Evolutionary conservation across 306 rosid species (phyloP).

Genomic region (Geum urbanum): DNA sequence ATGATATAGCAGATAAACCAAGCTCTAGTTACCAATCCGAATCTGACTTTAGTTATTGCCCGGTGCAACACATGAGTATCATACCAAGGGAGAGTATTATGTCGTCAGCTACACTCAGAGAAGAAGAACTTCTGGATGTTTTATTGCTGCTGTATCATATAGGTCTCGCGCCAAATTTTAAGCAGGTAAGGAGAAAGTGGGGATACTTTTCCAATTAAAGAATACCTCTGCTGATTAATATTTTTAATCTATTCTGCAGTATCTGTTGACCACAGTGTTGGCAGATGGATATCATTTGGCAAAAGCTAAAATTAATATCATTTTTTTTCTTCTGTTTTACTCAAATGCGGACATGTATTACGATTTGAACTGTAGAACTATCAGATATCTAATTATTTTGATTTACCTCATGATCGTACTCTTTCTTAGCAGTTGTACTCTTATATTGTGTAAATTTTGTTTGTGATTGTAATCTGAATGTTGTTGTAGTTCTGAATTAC

Average conservation of each 20-base stretch:
- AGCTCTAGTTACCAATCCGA: conserved; percentile 84
- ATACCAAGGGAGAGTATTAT: conserved; percentile 64
- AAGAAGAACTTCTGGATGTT: conserved; percentile 86
- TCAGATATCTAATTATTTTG: not conserved
- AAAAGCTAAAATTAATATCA: not conserved
- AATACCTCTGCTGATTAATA: not conserved
- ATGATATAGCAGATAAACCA: conserved; percentile 83
- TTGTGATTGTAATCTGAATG: not conserved
- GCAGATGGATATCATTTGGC: not conserved
- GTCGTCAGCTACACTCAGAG: conserved; percentile 60
- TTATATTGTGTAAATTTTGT: not conserved
- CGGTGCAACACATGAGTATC: conserved; percentile 50
- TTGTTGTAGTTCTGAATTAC: conserved; percentile 19
- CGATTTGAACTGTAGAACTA: not conserved
- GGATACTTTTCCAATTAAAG: not conserved
- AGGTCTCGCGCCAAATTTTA: conserved; percentile 88
- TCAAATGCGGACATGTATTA: not conserved
- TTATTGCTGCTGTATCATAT: conserved; percentile 79
- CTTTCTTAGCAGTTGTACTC: not conserved
- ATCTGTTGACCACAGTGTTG: not conserved
- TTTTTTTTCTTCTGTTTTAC: not conserved
- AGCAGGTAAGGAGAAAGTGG: conserved; percentile 57
- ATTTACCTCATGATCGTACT: not conserved
- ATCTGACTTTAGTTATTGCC: conserved; percentile 60
- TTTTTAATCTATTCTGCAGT: not conserved